Percentiles rank a stretch among this genome's conserved stretches.
Conservation (phyloP, 1,284 basidiomycete species). For the Rhodotorula sp. region DNA sequence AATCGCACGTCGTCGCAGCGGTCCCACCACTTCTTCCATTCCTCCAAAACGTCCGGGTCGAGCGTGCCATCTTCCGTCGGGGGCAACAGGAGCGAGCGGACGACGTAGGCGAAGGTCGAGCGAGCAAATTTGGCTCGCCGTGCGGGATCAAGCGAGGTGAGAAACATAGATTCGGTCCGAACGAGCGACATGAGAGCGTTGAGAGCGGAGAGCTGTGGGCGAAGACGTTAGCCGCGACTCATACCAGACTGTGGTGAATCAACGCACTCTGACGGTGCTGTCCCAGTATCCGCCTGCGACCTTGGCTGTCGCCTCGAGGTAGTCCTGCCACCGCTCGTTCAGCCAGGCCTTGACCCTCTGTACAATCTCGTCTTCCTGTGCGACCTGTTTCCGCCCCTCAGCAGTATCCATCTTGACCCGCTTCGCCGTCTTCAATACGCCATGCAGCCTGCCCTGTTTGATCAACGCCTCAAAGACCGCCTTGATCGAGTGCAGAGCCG, state of each 20-base stretch:
- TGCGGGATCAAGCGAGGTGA: conserved; percentile 38
- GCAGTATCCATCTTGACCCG: conserved; percentile 29
- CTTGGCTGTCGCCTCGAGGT: conserved; percentile 31
- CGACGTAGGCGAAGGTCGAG: conserved; percentile 65
- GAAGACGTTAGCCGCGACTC: neutral
- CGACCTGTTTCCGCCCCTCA: neutral
- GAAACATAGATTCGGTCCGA: conserved; percentile 39
- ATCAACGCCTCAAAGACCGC: conserved; percentile 70
- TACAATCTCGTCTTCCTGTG: conserved; percentile 25
- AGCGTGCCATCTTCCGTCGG: conserved; percentile 45
- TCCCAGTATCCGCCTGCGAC: conserved; percentile 36
- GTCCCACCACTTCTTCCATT: conserved; percentile 62
- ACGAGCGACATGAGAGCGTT: conserved; percentile 42
- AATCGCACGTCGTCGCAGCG: conserved; percentile 77
- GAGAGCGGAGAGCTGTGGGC: conserved; percentile 36
- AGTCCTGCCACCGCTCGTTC: conserved; percentile 39
- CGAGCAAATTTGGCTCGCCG: conserved; percentile 60
- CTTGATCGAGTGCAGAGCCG: conserved; percentile 77
- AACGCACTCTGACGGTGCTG: conserved; percentile 34
- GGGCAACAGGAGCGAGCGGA: conserved; percentile 58
- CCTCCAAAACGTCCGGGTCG: conserved; percentile 59
- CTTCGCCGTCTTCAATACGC: conserved; percentile 40
- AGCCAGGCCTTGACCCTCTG: conserved; percentile 43
- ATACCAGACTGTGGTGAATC: neutral
- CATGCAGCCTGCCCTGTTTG: conserved; percentile 59